phyloP scores from a whole-genome alignment of 495 filamentous ascomycete species.

The Podospora comata region DNA sequence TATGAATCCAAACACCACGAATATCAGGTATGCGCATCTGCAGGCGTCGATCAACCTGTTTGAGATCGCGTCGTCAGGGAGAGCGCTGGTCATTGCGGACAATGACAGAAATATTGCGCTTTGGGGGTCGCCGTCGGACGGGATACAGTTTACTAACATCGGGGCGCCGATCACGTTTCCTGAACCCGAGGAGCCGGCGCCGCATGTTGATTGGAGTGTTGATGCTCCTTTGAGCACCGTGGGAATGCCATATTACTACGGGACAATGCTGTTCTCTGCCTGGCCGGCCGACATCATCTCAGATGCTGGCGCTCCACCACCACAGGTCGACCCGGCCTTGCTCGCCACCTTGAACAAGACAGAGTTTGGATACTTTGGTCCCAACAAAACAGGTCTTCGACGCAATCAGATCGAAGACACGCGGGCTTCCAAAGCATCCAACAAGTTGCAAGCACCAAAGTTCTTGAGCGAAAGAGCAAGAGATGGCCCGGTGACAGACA shows the following conservation, averaged over 20 bases:
- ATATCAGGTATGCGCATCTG: slow-evolving; percentile 81
- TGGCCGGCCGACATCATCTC: slow-evolving; percentile 82
- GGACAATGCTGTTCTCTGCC: slow-evolving; percentile 78
- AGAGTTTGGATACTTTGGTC: slow-evolving; percentile 70
- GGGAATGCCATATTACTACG: slow-evolving; percentile 84
- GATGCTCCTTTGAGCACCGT: slow-evolving; percentile 79
- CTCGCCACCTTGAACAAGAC: slow-evolving; percentile 62
- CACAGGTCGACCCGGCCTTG: slow-evolving; percentile 69
- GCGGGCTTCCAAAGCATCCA: slow-evolving; percentile 53
- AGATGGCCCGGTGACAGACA: slow-evolving; percentile 43
- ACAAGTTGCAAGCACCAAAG: slow-evolving; percentile 62
- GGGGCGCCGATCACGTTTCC: slow-evolving; percentile 74
- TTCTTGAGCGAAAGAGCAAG: slow-evolving; percentile 90
- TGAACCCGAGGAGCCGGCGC: slow-evolving; percentile 50
- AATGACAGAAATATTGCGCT: slow-evolving; percentile 74
- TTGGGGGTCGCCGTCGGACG: slow-evolving; percentile 85
- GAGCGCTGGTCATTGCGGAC: slow-evolving; percentile 81
- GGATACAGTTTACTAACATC: slow-evolving; percentile 83
- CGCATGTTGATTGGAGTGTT: slow-evolving; percentile 59
- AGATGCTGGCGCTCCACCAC: slow-evolving; percentile 77
- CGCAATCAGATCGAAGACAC: slow-evolving; percentile 84
- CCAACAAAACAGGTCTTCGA: slow-evolving; percentile 67
- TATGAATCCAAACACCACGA: slow-evolving; percentile 87
- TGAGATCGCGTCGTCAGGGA: slow-evolving; percentile 86
- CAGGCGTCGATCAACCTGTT: slow-evolving; percentile 64